These are phyloP conservation scores for Trichosporon sp. DNA, from an alignment of 1,284 basidiomycete genomes.

Conservation along the genomic window DNA sequence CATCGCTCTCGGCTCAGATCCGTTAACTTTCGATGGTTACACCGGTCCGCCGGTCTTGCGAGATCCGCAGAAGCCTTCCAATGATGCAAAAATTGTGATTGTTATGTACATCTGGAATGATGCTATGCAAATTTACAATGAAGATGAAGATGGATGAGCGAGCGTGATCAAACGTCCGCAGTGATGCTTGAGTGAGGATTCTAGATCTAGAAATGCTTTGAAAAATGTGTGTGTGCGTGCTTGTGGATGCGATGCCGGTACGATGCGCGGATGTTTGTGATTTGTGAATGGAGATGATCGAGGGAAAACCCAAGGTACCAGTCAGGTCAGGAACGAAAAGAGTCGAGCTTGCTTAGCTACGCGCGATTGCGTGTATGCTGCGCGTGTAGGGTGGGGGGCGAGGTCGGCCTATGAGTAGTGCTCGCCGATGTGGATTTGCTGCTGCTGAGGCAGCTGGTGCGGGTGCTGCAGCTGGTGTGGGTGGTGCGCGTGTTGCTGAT, in stretches of 20 bases:
- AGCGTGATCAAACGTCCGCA: neutral
- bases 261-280: no score
- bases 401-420: neutral
- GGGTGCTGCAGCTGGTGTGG: neutral
- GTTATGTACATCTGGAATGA: neutral
- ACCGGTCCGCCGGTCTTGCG: no score
- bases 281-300: neutral
- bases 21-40: neutral
- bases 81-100: neutral
- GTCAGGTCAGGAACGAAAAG: neutral
- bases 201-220: neutral
- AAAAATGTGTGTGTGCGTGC: no score
- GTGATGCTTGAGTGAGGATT: neutral
- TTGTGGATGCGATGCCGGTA: neutral
- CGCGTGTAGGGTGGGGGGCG: neutral
- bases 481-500: neutral
- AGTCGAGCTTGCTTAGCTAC: neutral
- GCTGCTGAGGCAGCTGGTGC: neutral
- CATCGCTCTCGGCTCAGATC: no score
- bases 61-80: no score
- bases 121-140: neutral
- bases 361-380: neutral
- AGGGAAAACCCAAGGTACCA: neutral
- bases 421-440: neutral
- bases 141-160: no score